These are phyloP conservation scores for Leptographium radiaticola DNA, from an alignment of 2,329 filamentous ascomycete genomes.

Conservation along the genomic window DNA sequence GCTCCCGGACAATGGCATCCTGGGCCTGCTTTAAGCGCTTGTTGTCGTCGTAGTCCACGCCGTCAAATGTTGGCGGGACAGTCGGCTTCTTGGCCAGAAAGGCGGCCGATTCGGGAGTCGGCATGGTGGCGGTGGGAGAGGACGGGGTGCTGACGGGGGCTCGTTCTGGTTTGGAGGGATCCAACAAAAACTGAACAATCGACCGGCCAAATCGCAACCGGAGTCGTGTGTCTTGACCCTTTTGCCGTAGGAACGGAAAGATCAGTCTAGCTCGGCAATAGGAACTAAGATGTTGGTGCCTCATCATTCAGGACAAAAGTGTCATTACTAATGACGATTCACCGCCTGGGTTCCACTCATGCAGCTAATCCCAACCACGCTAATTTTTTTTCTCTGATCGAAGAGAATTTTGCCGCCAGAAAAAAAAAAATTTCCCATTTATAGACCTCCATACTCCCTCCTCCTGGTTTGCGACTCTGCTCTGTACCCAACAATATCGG, in stretches of 20 bases:
- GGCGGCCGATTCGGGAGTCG: slow-evolving; percentile 67
- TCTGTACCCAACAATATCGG: background rate
- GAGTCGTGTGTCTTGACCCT: no score
- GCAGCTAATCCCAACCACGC: slow-evolving; percentile 10
- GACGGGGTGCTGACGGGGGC: background rate
- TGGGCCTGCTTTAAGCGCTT: slow-evolving; percentile 69
- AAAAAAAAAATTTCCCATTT: slow-evolving; percentile 7
- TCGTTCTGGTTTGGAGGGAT: background rate
- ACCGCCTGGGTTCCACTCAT: slow-evolving; percentile 14
- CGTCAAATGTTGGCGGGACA: slow-evolving; percentile 72
- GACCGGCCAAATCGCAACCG: no score
- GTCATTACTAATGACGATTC: background rate
- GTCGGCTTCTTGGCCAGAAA: slow-evolving; percentile 77
- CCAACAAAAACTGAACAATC: background rate
- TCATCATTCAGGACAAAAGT: background rate
- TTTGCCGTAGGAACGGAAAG: background rate
- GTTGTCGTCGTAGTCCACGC: slow-evolving; percentile 77
- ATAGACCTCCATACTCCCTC: background rate
- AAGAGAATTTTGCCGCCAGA: slow-evolving; percentile 12
- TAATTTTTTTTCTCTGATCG: slow-evolving; percentile 8
- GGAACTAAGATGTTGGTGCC: background rate
- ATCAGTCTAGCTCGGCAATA: slow-evolving; percentile 1
- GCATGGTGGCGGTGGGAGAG: slow-evolving; percentile 38
- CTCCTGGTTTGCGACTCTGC: background rate
- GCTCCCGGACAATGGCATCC: slow-evolving; percentile 70